Evolutionary conservation across 2,329 filamentous ascomycete species (phyloP).

Genomic region (Byssochlamys sp.): DNA sequence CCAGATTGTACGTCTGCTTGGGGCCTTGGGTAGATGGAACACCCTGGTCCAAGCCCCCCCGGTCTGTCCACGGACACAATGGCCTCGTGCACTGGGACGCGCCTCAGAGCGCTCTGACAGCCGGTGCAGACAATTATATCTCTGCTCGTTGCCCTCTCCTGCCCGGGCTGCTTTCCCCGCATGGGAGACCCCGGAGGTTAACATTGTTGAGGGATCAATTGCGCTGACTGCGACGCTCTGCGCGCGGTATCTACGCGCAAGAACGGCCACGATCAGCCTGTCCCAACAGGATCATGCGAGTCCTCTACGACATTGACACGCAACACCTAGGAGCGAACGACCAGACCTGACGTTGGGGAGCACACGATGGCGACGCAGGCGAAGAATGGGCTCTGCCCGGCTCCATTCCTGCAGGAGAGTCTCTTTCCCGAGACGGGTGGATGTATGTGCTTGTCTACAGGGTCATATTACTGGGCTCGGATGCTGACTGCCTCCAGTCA

Average conservation of each 20-base stretch:
- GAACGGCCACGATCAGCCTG: not conserved
- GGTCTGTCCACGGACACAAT: not conserved
- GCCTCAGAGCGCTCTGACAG: not conserved
- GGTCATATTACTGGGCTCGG: slow-evolving; percentile 1
- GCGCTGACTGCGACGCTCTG: not conserved
- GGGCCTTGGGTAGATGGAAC: not conserved
- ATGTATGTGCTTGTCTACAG: slow-evolving; percentile 46
- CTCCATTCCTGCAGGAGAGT: slow-evolving; percentile 59
- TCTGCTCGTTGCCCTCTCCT: not conserved
- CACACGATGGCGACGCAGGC: not conserved
- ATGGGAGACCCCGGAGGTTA: not conserved
- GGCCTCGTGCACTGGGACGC: not conserved
- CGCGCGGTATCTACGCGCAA: not conserved
- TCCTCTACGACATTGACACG: not conserved
- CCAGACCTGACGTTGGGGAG: not conserved
- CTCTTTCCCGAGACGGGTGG: slow-evolving; percentile 53
- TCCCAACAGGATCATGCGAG: not conserved
- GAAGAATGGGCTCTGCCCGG: slow-evolving; percentile 46
- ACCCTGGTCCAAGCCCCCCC: not conserved
- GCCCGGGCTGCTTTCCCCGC: not conserved
- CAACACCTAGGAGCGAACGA: not conserved
- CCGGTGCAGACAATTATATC: slow-evolving; percentile 1
- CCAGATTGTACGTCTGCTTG: not conserved
- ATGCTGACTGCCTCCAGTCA: slow-evolving; percentile 39
- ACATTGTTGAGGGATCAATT: not conserved